phyloP scores from a whole-genome alignment of 2,329 filamentous ascomycete species.

The Aspergillus floridensis region DNA sequence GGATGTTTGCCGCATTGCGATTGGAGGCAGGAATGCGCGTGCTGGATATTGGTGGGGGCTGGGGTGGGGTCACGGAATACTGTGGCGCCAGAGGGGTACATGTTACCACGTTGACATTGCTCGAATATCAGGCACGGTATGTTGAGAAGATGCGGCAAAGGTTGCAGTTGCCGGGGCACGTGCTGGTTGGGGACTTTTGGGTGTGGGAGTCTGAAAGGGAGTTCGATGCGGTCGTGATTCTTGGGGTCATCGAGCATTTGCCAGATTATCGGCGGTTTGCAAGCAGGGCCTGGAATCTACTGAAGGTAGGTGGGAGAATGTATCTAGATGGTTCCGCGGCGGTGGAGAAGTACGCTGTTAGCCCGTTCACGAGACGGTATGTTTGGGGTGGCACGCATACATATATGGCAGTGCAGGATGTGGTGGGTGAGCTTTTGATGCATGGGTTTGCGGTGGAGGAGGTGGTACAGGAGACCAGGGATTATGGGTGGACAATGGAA shows the following conservation, averaged over 20 bases:
- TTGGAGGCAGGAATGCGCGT: not conserved
- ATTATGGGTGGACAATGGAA: not conserved
- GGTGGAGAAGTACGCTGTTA: not conserved
- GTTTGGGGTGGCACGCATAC: not conserved
- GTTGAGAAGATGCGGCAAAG: not conserved
- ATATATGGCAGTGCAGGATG: not conserved
- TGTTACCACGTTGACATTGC: not conserved
- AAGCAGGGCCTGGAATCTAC: not conserved
- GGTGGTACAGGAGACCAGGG: not conserved
- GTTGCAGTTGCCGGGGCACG: not conserved
- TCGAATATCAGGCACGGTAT: not conserved
- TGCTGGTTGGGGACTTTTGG: not conserved
- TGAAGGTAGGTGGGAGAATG: not conserved
- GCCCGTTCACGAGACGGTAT: not conserved
- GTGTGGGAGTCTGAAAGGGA: not conserved
- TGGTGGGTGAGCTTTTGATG: not conserved
- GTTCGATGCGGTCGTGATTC: not conserved
- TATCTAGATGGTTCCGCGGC: not conserved
- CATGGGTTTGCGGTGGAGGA: not conserved
- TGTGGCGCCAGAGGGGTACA: conserved; percentile 3
- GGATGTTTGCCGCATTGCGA: not conserved
- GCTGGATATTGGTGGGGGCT: conserved; percentile 1
- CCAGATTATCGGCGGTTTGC: not conserved
- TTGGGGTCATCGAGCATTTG: not conserved
- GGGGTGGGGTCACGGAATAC: conserved; percentile 2